These are phyloP conservation scores for Paspalum notatum DNA, from an alignment of 176 grass and related monocot species.

Conservation along the genomic window DNA sequence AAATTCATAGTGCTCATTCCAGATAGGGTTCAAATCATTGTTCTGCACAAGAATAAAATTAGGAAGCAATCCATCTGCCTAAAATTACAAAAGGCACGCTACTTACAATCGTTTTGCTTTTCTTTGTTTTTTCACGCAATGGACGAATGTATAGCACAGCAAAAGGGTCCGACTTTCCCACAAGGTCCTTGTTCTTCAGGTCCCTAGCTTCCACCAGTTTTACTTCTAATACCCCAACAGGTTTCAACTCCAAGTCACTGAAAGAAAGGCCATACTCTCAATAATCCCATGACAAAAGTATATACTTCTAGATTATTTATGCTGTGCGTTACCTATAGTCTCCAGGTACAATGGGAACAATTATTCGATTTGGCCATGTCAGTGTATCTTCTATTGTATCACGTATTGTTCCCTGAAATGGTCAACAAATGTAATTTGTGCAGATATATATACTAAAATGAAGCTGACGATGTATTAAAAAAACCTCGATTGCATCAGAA, in stretches of 20 bases:
- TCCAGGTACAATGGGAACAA: slow-evolving; percentile 92
- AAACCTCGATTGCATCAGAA: slow-evolving; percentile 99
- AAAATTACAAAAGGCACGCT: slow-evolving; percentile 31
- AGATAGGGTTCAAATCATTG: slow-evolving; percentile 98
- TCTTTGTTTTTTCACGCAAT: slow-evolving; percentile 83
- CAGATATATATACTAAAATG: slow-evolving; percentile 16
- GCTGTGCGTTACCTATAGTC: slow-evolving; percentile 76
- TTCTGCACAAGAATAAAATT: slow-evolving; percentile 63
- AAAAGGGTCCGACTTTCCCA: slow-evolving; percentile 97
- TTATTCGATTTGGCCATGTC: slow-evolving; percentile 92
- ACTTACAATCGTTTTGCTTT: slow-evolving; percentile 98
- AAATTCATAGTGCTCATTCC: slow-evolving; percentile 97
- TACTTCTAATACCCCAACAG: slow-evolving; percentile 89
- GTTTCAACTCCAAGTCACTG: slow-evolving; percentile 94
- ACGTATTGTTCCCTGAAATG: slow-evolving; percentile 74
- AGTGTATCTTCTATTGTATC: slow-evolving; percentile 93
- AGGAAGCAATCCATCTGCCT: slow-evolving; percentile 31
- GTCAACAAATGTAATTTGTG: slow-evolving; percentile 29
- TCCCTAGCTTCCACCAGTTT: slow-evolving; percentile 96
- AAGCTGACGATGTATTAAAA: slow-evolving; percentile 32
- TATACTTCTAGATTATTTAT: slow-evolving; percentile 28
- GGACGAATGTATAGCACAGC: slow-evolving; percentile 81
- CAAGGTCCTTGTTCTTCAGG: slow-evolving; percentile 88
- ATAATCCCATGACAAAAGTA: slow-evolving; percentile 13
- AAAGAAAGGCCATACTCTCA: slow-evolving; percentile 40